Percentiles rank a stretch among this genome's conserved stretches.
These are phyloP conservation scores for Trichosporon sp. DNA, from an alignment of 1,284 basidiomycete genomes.

Conservation along the genomic window DNA sequence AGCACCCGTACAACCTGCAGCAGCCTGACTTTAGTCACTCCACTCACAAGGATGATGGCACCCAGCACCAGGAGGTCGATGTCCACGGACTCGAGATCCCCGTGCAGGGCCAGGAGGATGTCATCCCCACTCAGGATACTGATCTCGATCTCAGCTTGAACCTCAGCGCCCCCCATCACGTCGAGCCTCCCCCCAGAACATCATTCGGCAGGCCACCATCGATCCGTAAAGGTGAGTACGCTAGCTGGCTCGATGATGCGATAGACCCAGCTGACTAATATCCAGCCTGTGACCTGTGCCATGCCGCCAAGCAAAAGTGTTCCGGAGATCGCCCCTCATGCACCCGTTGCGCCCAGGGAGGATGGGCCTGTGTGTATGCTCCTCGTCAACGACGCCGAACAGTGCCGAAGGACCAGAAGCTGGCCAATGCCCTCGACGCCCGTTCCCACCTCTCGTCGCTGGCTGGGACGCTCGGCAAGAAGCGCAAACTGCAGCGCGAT, in stretches of 20 bases:
- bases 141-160: conserved; percentile 43
- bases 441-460: conserved; percentile 8
- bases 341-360: conserved; percentile 51
- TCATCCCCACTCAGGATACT: conserved; percentile 28
- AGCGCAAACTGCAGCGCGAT: conserved; percentile 47
- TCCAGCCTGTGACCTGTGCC: conserved; percentile 54
- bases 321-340: conserved; percentile 55
- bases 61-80: conserved; percentile 29
- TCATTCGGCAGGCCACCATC: conserved; percentile 47
- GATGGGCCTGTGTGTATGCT: conserved; percentile 54
- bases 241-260: too few species aligned
- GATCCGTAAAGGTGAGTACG: conserved; percentile 48
- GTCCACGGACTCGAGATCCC: conserved; percentile 34
- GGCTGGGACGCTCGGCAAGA: conserved; percentile 37
- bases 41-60: conserved; percentile 35
- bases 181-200: conserved; percentile 21
- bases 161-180: conserved; percentile 28
- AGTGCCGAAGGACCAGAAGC: conserved; percentile 52
- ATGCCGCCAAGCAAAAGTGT: conserved; percentile 56
- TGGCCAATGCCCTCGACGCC: conserved; percentile 31
- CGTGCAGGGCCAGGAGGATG: conserved; percentile 30
- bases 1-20: conserved; percentile 47
- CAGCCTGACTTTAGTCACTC: conserved; percentile 49
- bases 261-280: conserved; percentile 22
- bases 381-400: conserved; percentile 54